These are phyloP conservation scores for Mucor ambiguus DNA, from an alignment of 371 early-diverging fungal species.

Conservation along the genomic window DNA sequence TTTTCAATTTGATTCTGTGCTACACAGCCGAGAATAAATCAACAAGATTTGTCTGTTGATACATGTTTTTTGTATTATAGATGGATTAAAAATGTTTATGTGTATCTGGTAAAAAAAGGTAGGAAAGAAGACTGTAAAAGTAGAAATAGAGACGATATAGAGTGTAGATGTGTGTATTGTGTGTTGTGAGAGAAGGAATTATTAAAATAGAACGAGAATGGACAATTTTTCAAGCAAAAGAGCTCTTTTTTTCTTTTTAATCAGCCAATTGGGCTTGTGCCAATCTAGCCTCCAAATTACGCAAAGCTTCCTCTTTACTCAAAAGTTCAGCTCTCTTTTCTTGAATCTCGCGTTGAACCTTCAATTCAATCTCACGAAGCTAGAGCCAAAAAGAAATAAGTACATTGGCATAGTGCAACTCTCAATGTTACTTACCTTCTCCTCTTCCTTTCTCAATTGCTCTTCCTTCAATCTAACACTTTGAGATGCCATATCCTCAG, in stretches of 20 bases:
- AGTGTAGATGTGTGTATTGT: not conserved
- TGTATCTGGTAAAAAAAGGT: conserved; percentile 1
- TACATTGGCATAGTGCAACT: not conserved
- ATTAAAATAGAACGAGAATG: not conserved
- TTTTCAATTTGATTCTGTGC: not conserved
- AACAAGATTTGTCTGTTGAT: not conserved
- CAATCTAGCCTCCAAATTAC: conserved; percentile 56
- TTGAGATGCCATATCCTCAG: conserved; percentile 57
- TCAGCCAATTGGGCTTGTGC: conserved; percentile 51
- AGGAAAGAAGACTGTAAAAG: not conserved
- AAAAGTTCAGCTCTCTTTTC: conserved; percentile 61
- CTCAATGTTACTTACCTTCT: conserved; percentile 38
- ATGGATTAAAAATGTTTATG: conserved; percentile 6
- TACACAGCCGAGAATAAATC: not conserved
- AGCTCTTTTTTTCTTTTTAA: not conserved
- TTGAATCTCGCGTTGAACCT: conserved; percentile 61
- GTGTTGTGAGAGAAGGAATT: not conserved
- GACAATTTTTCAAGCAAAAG: not conserved
- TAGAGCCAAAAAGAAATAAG: conserved; percentile 3
- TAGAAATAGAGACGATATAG: not conserved
- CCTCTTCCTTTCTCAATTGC: conserved; percentile 63
- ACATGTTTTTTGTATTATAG: not conserved
- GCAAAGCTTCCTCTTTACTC: conserved; percentile 61
- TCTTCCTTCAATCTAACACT: conserved; percentile 63
- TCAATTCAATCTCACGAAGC: conserved; percentile 62